Base-by-base conservation (phyloP, 2,329 filamentous ascomycete species). In the Diaporthe amygdali region DNA sequence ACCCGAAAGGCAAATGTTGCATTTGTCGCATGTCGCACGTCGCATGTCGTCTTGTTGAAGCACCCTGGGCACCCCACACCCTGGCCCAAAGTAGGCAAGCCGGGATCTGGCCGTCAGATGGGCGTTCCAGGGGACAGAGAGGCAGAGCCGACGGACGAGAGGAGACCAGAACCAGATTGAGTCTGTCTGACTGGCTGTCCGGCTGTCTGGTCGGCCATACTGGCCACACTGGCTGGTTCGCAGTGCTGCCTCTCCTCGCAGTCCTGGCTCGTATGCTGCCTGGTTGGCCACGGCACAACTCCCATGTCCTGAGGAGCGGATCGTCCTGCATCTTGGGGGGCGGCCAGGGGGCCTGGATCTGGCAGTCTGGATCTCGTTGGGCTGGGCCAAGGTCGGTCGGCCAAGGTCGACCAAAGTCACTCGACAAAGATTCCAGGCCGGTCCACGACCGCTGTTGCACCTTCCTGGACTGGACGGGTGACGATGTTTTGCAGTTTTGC, bases 291-390 rank as follows among this genome's bases (percentile, higher is more conserved):
- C 27, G 59, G 59, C 59, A 64, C 41, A 49, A 44, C 44, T 37
- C 44, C 44, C 59, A 49, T 37, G 34, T 14, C 10, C 27, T 63
- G 27, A 20, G 41, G n/a, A 44, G 41, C 59, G 46, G 41, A 49
- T 64, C 59, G 25, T 34, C 44, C 59, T 64, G 59, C 59, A 49
- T 49, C 27, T 64, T 49, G 41, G 27, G 9, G 49, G 49, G 41
- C 25, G 56, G 27, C 30, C 41, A 15, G 41, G 41, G 27, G 27
- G 41, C 59, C 49, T 61, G 41, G 44, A 64, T 64, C 59, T n/a
- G n/a, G n/a, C n/a, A n/a, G n/a, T n/a, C n/a, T 64, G 59, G 59
- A 64, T 64, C 59, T 64, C 59, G 37, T 64, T 64, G 59, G 59
- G 41, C 39, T 63, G 59, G 59, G 20, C 59, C 47, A 20, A 30